These are phyloP conservation scores for Cenchrus purpureus DNA, from an alignment of 176 grass and related monocot species.

Conservation along the genomic window DNA sequence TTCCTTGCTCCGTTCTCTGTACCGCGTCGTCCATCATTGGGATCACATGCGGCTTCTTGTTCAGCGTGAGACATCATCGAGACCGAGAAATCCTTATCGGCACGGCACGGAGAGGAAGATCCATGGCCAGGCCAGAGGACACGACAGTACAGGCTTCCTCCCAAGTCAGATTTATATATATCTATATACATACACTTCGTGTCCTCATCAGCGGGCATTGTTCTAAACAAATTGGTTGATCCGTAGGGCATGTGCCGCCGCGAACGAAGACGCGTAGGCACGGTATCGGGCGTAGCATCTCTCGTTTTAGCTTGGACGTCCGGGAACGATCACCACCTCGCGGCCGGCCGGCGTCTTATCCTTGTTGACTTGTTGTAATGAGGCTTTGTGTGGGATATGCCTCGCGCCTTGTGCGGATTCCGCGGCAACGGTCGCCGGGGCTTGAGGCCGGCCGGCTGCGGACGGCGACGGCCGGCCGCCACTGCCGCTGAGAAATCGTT, in stretches of 20 bases:
- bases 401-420: not conserved
- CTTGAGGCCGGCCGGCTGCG: not conserved
- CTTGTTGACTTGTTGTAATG: not conserved
- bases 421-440: not conserved
- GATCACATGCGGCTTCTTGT: not conserved
- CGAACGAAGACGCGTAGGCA: not conserved
- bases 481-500: not conserved
- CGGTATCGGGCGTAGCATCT: not conserved
- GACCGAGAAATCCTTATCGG: slow-evolving; percentile 23
- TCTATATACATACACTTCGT: not conserved
- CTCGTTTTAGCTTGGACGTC: not conserved
- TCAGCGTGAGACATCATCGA: not conserved
- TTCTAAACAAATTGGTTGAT: slow-evolving; percentile 5
- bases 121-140: not conserved
- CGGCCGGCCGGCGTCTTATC: not conserved
- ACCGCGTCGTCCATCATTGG: not conserved
- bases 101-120: not conserved
- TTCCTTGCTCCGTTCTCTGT: not conserved
- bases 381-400: not conserved
- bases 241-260: not conserved
- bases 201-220: not conserved
- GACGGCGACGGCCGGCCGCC: not conserved
- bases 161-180: not conserved
- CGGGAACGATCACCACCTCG: not conserved
- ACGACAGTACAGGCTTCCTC: slow-evolving; percentile 33